Evolutionary conservation across 441 rosid genomes (phyloP), one percentile per base, ranked within the genome.

Genomic region (Gossypium trilobum): DNA sequence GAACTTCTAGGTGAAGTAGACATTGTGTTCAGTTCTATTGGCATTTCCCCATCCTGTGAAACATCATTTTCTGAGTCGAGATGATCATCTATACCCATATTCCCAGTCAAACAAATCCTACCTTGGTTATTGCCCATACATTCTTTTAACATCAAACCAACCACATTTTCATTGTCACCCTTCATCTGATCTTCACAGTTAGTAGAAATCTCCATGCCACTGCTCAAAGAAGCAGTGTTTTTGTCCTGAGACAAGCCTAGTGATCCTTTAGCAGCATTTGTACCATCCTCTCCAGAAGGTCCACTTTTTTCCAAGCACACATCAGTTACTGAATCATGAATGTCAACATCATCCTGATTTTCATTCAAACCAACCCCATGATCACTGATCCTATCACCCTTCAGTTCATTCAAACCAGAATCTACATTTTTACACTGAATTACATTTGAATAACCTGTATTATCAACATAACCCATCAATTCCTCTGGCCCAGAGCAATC

Each of bases 171-270:
- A 71, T 70, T 29, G 5, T 62, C 57, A 22, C 62, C 71, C 20
- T 2, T 65, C 64, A 39, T 16, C 54, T 54, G 75, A 73, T 65
- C 52, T 31, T 50, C 57, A 57, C 23, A 39, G 9, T 54, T 60
- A 19, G 2, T 78, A 74, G 55, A 25, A 6, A 42, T 70, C 42
- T 73, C 75, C 14, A 55, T 19, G 29, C 70, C 22, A 74, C 62
- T 36, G 52, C 74, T 73, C 63, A 75, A 54, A 74, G 68, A 63
- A 60, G 22, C 72, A 77, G 55, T 63, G 74, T 71, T 79, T 73
- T 70, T 72, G 44, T 71, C 82, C 25, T 16, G 55, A 62, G 78
- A 73, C 25, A 44, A 65, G 70, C 39, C 36, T 65, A 65, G 68
- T 29, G 61, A 57, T 73, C 72, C 78, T 72, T 75, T 80, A 44